Evolutionary conservation across 2,329 filamentous ascomycete genomes (phyloP), one percentile per base, ranked within the genome.

Genomic region (Paramyrothecium sp.): DNA sequence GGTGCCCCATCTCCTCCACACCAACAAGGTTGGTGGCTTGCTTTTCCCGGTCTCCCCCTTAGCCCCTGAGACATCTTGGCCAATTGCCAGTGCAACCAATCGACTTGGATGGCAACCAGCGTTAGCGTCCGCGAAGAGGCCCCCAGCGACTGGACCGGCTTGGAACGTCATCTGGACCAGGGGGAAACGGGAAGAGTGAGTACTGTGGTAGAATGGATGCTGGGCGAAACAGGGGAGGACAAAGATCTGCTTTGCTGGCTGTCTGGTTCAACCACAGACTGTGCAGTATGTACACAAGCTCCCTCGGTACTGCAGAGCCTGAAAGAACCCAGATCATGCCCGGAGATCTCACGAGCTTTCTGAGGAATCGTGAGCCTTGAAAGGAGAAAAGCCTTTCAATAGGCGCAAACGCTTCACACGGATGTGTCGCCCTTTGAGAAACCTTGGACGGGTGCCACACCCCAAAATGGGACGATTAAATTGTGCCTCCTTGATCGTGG

Each of bases 401-500:
- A 30, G 10, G 26, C 4, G 26, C 26, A 30, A 30, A 30, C 26
- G 26, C 10, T 5, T 30, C 5, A 30, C 5, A 30, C 10, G 26
- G 26, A 4, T 5, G 26, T 10, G 26, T 30, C 26, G 26, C 26
- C 26, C 26, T 30, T 10, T 4, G 26, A 10, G 26, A 30, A 10
- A 10, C 26, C 26, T 30, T 4, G 26, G 5, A 30, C 26, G 26
- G 13, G 38, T 44, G 13, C 5, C 38, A 44, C 38, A 44, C 38
- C 38, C n/a, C n/a, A 5, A 19, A 44, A 4, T 19, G 61, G 63
- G 53, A 59, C 61, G 57, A 63, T 56, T 66, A 68, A 68, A 67
- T 68, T 68, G 57, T 58, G 38, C n/a, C 53, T 56, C 59, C 61
- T 63, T 63, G 56, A 68, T 66, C 65, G 65, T 68, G 64, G 66